Base-by-base conservation (phyloP, 306 rosid species). In the Albizia julibrissin region DNA sequence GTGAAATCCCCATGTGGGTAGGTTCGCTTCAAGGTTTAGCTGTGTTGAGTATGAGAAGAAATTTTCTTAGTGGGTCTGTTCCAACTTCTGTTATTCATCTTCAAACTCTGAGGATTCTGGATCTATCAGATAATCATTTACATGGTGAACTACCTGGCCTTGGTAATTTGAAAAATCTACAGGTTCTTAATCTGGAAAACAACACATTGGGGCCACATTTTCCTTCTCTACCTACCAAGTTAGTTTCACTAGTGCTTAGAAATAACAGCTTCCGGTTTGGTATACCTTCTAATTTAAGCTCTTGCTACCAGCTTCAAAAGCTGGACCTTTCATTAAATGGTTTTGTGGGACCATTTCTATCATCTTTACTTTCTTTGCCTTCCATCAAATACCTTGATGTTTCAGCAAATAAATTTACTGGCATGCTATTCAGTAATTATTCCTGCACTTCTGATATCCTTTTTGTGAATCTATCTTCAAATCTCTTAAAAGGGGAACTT, bases 391-490 rank as follows among this genome's bases (percentile, higher is more conserved):
- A 93, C 80, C 88, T 93, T 62, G 97, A 95, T 74, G 34, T 93
- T 72, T 89, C 96, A 5, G 91, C 87, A 74, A 95, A 95, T 83
- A 93, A 86, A 84, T 85, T 95, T 74, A 89, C 94, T 12, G 99
- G 99, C 69, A 79, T 81, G 88, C 94, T 95, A 29, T 86, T 74
- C 66, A 66, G 68, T 76, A 90, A 92, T 84, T 72, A 82, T 44
- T 79, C 98, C 34, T 95, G 99, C 84, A 93, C 86, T 80, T 68
- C 79, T 74, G 92, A 88, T 82, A 92, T 95, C 75, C 74, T 34
- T 21, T 91, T 93, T 90, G 96, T 89, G 29, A 89, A 95, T 75
- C 77, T 95, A 26, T 91, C 98, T 65, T 87, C 98, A 64, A 93
- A 95, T 90, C 92, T 89, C 67, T 87, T 95, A 89, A 88, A 85